Evolutionary conservation across 345 rosid genomes (phyloP).

Genomic region (Nephelium lappaceum): DNA sequence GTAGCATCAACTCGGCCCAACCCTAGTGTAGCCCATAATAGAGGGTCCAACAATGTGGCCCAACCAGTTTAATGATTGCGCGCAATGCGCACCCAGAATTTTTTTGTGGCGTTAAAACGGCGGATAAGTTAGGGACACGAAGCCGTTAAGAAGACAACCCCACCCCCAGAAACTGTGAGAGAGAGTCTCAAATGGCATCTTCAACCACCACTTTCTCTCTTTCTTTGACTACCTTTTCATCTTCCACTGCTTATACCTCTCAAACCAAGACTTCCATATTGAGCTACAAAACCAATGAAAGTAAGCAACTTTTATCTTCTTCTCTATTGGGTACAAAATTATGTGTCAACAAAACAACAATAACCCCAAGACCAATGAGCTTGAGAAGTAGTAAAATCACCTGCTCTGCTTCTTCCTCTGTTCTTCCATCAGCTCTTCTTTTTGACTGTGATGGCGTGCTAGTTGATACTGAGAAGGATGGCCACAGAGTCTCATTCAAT

Average conservation of each 20-base stretch:
- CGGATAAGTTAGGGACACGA: not conserved
- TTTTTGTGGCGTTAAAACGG: conserved; percentile 14
- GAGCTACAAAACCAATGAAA: conserved; percentile 24
- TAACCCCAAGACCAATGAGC: conserved; percentile 20
- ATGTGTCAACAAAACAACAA: conserved; percentile 9
- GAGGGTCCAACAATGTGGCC: not conserved
- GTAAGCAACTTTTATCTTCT: conserved; percentile 19
- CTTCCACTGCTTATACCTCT: conserved; percentile 22
- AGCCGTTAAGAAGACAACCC: not conserved
- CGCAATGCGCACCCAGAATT: not conserved
- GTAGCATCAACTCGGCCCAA: not conserved
- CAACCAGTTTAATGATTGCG: not conserved
- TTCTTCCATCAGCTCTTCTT: conserved; percentile 79
- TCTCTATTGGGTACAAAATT: conserved; percentile 27
- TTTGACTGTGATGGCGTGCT: conserved; percentile 98
- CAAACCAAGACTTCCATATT: conserved; percentile 26
- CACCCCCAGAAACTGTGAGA: not conserved
- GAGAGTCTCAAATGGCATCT: conserved; percentile 37
- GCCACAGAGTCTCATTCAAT: conserved; percentile 91
- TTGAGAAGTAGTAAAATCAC: conserved; percentile 25
- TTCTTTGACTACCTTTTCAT: conserved; percentile 34
- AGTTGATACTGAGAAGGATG: conserved; percentile 95
- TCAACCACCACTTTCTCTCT: conserved; percentile 38
- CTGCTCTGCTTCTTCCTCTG: conserved; percentile 52
- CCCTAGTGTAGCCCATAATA: not conserved